Conservation (phyloP, 164 flowering plant genomes). For the Dillenia turbinata region DNA sequence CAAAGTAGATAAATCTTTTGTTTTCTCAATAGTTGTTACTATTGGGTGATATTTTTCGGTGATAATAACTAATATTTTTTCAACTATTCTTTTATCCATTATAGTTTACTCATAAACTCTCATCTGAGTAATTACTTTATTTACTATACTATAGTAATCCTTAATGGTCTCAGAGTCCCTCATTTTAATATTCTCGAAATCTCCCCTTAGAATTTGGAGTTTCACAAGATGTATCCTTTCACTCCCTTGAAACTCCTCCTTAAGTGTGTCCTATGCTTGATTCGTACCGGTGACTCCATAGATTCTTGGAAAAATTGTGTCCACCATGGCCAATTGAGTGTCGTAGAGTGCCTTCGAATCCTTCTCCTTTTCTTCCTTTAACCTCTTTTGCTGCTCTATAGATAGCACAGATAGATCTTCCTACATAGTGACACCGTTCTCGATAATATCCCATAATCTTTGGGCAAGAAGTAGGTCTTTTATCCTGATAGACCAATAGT, state of each 20-base stretch:
- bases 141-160: neutral
- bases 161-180: neutral
- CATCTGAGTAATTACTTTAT: neutral
- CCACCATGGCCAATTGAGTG: neutral
- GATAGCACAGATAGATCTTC: neutral
- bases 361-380: neutral
- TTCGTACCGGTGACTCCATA: neutral
- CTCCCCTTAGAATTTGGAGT: neutral
- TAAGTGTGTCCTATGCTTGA: neutral
- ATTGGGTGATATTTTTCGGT: no score
- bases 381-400: neutral
- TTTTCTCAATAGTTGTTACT: no score
- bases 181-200: slow-evolving; percentile 2
- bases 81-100: no score
- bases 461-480: no score
- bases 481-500: no score
- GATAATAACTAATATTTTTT: no score
- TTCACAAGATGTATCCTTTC: neutral
- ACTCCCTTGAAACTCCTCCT: neutral
- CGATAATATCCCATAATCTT: neutral
- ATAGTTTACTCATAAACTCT: neutral
- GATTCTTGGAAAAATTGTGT: neutral
- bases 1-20: no score
- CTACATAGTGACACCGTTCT: neutral
- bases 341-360: neutral